These are phyloP conservation scores for Phytophthora crassamura DNA, from an alignment of 352 stramenopile species.

Conservation along the genomic window DNA sequence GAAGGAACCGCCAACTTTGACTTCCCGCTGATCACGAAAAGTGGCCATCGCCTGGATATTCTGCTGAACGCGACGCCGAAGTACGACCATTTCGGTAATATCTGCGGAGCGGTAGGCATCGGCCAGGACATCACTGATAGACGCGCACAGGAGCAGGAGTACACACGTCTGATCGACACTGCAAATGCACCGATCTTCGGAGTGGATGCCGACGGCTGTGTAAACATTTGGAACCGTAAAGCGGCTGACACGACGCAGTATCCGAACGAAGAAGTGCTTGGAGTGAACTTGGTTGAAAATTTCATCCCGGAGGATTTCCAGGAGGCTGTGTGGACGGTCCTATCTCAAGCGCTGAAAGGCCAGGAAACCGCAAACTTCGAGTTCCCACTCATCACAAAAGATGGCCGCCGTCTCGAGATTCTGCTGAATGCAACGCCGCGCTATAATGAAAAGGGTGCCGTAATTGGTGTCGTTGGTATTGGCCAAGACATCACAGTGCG, in stretches of 20 bases:
- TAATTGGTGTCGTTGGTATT: slow-evolving; percentile 58
- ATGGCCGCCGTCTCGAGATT: slow-evolving; percentile 41
- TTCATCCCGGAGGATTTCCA: slow-evolving; percentile 72
- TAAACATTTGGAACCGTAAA: slow-evolving; percentile 87
- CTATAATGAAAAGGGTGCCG: slow-evolving; percentile 49
- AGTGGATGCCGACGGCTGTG: slow-evolving; percentile 63
- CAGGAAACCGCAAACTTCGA: slow-evolving; percentile 59
- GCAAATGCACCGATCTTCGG: slow-evolving; percentile 84
- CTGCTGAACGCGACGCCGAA: slow-evolving; percentile 65
- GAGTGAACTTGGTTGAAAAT: slow-evolving; percentile 63
- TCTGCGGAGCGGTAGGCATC: slow-evolving; percentile 73
- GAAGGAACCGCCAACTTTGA: slow-evolving; percentile 71
- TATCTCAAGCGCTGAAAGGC: slow-evolving; percentile 54
- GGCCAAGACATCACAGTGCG: slow-evolving; percentile 63
- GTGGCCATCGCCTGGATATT: slow-evolving; percentile 53
- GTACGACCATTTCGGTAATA: slow-evolving; percentile 69
- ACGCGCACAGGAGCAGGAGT: slow-evolving; percentile 69
- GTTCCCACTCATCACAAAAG: slow-evolving; percentile 54
- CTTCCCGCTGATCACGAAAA: slow-evolving; percentile 70
- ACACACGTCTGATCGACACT: slow-evolving; percentile 46
- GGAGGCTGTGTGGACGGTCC: slow-evolving; percentile 47
- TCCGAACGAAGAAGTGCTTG: slow-evolving; percentile 60
- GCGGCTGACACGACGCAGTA: slow-evolving; percentile 79
- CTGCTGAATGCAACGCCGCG: slow-evolving; percentile 53
- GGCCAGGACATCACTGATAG: slow-evolving; percentile 82